phyloP scores from a whole-genome alignment of 441 rosid genomes.

The Pelargonium citronellum region DNA sequence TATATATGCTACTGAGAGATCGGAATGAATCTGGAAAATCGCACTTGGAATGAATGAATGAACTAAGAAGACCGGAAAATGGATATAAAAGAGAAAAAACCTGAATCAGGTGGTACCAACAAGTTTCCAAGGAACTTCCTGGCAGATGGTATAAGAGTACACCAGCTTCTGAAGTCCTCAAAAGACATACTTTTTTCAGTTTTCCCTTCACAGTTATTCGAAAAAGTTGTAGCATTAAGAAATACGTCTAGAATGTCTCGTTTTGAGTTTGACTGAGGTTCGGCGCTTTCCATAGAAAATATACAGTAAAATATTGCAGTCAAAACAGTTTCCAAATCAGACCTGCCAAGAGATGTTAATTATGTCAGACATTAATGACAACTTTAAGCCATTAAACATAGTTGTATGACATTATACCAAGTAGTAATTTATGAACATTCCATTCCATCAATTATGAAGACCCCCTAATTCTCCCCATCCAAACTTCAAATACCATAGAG shows the following conservation, averaged over 20 bases:
- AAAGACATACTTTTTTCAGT: slow-evolving; percentile 55
- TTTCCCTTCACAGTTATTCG: slow-evolving; percentile 35
- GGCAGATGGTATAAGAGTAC: slow-evolving; percentile 49
- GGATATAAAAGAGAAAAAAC: slow-evolving; percentile 27
- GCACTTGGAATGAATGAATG: neutral
- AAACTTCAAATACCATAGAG: neutral
- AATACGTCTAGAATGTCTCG: slow-evolving; percentile 39
- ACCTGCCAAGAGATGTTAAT: slow-evolving; percentile 44
- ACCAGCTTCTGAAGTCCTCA: slow-evolving; percentile 73
- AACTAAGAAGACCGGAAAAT: neutral
- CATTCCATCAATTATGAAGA: neutral
- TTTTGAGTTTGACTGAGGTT: slow-evolving; percentile 27
- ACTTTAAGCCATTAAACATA: neutral
- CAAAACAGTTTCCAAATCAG: slow-evolving; percentile 53
- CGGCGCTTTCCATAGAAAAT: slow-evolving; percentile 33
- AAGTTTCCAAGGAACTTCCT: slow-evolving; percentile 85
- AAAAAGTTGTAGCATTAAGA: slow-evolving; percentile 55
- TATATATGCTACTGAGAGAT: neutral
- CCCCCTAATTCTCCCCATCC: neutral
- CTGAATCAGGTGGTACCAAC: slow-evolving; percentile 56
- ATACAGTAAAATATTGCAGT: slow-evolving; percentile 40
- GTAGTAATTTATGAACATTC: neutral
- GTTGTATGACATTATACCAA: neutral
- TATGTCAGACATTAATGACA: slow-evolving; percentile 13
- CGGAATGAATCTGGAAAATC: too few relatives aligned